Percentiles rank a stretch among this genome's conserved stretches.
These are phyloP conservation scores for Mariannaea sp. DNA, from an alignment of 2,329 filamentous ascomycete genomes.

Conservation along the genomic window DNA sequence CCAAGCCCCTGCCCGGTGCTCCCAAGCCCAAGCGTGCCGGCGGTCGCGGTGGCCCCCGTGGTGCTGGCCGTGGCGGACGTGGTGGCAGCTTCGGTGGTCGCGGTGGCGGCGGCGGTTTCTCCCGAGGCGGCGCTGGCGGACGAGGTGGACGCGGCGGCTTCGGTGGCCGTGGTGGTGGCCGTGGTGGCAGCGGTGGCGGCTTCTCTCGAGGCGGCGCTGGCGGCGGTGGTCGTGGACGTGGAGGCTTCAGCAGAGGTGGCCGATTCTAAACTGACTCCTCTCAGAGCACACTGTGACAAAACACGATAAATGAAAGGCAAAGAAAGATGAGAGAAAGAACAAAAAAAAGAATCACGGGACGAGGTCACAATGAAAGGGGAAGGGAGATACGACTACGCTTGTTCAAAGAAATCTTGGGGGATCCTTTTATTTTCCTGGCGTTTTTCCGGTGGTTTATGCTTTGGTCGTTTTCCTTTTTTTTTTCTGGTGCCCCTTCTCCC, in stretches of 20 bases:
- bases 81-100: conserved; percentile 42
- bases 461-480: conserved; percentile 20
- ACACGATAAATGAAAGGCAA: conserved; percentile 8
- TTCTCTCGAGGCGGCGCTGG: conserved; percentile 39
- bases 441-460: conserved; percentile 28
- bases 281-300: conserved; percentile 6
- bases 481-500: conserved; percentile 14
- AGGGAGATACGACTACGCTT: conserved; percentile 22
- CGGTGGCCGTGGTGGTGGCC: conserved; percentile 35
- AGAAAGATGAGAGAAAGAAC: conserved; percentile 14
- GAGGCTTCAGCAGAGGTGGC: conserved; percentile 29
- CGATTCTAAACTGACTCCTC: no score
- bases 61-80: conserved; percentile 43
- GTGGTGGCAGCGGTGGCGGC: conserved; percentile 36
- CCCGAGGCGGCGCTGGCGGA: conserved; percentile 45
- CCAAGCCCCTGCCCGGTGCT: conserved; percentile 73
- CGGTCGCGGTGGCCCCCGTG: conserved; percentile 47
- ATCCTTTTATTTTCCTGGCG: conserved; percentile 16
- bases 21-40: conserved; percentile 65
- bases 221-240: conserved; percentile 34
- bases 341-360: neutral
- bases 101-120: conserved; percentile 45
- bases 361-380: neutral
- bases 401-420: conserved; percentile 23
- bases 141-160: conserved; percentile 39